phyloP scores from a whole-genome alignment of 23 red algal genomes.

The Gracilariopsis chorda region DNA sequence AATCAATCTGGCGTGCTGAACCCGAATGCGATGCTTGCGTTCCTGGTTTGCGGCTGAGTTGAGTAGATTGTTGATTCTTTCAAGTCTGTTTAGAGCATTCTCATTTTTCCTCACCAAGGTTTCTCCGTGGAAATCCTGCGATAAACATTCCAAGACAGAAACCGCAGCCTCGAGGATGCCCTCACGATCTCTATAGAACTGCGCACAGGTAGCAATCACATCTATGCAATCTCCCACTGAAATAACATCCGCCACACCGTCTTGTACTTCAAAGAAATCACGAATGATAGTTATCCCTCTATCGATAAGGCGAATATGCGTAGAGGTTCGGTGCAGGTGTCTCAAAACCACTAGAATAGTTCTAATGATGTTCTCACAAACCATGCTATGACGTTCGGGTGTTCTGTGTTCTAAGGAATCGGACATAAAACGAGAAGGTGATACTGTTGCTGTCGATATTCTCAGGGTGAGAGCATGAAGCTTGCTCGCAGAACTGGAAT shows the following conservation, averaged over 20 bases:
- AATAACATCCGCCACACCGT: constrained; percentile 13
- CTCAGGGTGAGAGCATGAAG: not conserved
- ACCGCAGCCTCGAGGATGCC: not conserved
- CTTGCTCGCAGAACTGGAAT: not conserved
- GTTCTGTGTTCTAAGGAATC: not conserved
- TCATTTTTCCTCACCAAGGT: not conserved
- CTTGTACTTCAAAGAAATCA: constrained; percentile 6
- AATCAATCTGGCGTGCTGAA: not conserved
- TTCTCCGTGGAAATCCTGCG: not conserved
- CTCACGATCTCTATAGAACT: constrained; percentile 40
- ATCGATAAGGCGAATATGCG: not conserved
- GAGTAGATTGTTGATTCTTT: not conserved
- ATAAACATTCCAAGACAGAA: not conserved
- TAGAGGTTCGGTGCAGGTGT: not conserved
- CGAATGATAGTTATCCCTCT: constrained; percentile 34
- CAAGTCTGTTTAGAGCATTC: not conserved
- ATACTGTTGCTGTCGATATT: constrained; percentile 2
- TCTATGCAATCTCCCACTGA: constrained; percentile 30
- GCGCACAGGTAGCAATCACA: constrained; percentile 23
- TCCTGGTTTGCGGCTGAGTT: not conserved
- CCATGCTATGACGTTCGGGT: not conserved
- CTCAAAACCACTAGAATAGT: constrained; percentile 26
- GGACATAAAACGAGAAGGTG: not conserved
- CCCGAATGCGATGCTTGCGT: not conserved
- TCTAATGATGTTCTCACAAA: constrained; percentile 44